phyloP scores from a whole-genome alignment of 1,284 basidiomycete genomes.

The Melanopsichium pennsylvanicum region DNA sequence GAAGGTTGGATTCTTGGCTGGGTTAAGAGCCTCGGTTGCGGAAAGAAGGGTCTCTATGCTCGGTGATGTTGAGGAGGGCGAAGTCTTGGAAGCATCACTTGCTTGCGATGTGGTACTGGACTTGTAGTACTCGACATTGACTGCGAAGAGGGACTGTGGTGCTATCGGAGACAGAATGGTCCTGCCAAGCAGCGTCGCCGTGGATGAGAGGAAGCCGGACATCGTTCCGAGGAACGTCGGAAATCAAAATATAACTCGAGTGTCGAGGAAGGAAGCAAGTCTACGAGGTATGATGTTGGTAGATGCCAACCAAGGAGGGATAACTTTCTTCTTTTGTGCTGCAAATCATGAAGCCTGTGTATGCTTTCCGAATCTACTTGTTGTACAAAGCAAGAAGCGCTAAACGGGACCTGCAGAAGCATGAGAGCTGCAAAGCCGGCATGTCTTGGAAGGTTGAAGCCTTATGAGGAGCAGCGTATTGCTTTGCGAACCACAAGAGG shows the following conservation, averaged over 20 bases:
- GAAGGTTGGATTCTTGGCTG: slow-evolving; percentile 24
- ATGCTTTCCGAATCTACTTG: too few relatives aligned
- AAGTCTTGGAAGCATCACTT: not conserved
- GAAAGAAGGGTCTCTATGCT: slow-evolving; percentile 30
- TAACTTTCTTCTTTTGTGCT: too few relatives aligned
- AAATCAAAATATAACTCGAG: too few relatives aligned
- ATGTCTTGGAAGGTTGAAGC: too few relatives aligned
- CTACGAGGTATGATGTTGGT: not conserved
- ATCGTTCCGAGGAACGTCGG: slow-evolving; percentile 4
- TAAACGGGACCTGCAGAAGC: too few relatives aligned
- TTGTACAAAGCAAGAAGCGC: too few relatives aligned
- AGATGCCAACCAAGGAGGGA: not conserved
- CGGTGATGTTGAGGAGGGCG: slow-evolving; percentile 6
- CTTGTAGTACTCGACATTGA: slow-evolving; percentile 46
- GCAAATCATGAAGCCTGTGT: too few relatives aligned
- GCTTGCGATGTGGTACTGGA: slow-evolving; percentile 1
- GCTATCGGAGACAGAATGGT: slow-evolving; percentile 39
- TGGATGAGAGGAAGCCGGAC: slow-evolving; percentile 31
- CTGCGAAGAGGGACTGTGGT: slow-evolving; percentile 37
- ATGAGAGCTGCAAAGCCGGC: too few relatives aligned
- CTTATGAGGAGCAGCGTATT: slow-evolving; percentile 4
- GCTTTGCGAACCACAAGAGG: not conserved
- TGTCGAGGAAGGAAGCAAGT: too few relatives aligned
- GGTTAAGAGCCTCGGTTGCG: slow-evolving; percentile 31
- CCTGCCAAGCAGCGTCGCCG: slow-evolving; percentile 31